These are phyloP conservation scores for Lagenidium giganteum DNA, from an alignment of 352 stramenopile species.

Conservation along the genomic window DNA sequence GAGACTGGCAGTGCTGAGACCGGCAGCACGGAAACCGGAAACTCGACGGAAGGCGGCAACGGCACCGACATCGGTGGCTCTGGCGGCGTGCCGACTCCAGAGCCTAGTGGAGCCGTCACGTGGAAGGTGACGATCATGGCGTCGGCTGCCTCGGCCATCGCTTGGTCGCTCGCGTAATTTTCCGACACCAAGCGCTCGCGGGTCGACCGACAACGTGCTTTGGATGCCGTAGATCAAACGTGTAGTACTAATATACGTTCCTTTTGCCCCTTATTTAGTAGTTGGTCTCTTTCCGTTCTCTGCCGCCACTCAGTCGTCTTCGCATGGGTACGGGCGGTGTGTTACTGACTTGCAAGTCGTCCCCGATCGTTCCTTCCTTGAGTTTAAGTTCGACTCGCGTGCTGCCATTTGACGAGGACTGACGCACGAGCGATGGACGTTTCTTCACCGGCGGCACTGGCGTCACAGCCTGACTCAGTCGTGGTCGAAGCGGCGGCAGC, in stretches of 20 bases:
- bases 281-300: not conserved
- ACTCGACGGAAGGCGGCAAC: not conserved
- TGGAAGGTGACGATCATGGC: constrained; percentile 13
- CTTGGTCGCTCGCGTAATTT: constrained; percentile 11
- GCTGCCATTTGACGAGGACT: constrained; percentile 1
- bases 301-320: not conserved
- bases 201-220: too few species aligned
- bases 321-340: constrained; percentile 19
- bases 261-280: not conserved
- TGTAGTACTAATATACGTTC: too few species aligned
- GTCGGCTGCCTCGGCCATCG: constrained; percentile 8
- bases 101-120: too few species aligned
- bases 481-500: constrained; percentile 15
- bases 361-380: constrained; percentile 47
- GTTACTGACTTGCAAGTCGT: constrained; percentile 27
- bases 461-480: not conserved
- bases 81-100: too few species aligned
- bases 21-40: too few species aligned
- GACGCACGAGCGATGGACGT: constrained; percentile 18
- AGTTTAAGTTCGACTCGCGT: constrained; percentile 44
- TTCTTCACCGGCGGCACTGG: not conserved
- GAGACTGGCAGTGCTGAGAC: too few species aligned
- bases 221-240: too few species aligned
- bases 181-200: not conserved
- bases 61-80: too few species aligned